Percentiles rank a stretch among this genome's conserved stretches.
Conservation (phyloP, 306 rosid species). For the Mucuna pruriens region DNA sequence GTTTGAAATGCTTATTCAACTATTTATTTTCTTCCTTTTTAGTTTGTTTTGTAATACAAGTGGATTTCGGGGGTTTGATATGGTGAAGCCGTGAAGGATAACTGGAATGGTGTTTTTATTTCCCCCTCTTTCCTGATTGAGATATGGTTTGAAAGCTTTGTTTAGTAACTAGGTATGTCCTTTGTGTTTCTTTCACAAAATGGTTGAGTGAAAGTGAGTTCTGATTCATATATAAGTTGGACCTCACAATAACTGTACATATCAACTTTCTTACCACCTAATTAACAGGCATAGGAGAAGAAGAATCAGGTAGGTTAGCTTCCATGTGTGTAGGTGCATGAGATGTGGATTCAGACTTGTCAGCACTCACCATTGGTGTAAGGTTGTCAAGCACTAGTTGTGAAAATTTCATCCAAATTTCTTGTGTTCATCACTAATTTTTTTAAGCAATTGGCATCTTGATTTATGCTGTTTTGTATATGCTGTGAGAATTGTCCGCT, state of each 20-base stretch:
- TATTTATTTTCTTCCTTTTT: not conserved
- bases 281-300: not conserved
- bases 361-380: not conserved
- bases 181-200: constrained; percentile 3
- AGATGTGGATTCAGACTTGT: not conserved
- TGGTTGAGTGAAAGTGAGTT: not conserved
- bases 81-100: not conserved
- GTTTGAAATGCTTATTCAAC: not conserved
- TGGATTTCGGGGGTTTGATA: not conserved
- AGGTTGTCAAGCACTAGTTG: constrained; percentile 16
- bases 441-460: not conserved
- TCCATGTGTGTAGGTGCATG: not conserved
- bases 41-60: not conserved
- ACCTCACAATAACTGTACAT: not conserved
- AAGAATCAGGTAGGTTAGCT: constrained; percentile 11
- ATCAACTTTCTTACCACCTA: not conserved
- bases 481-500: constrained; percentile 6
- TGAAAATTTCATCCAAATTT: not conserved
- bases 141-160: not conserved
- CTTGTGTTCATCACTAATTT: not conserved
- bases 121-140: not conserved
- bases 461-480: not conserved
- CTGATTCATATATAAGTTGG: not conserved
- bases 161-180: not conserved
- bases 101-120: not conserved